Evolutionary conservation across 2,329 filamentous ascomycete genomes (phyloP).

Genomic region (Colletotrichum horii): DNA sequence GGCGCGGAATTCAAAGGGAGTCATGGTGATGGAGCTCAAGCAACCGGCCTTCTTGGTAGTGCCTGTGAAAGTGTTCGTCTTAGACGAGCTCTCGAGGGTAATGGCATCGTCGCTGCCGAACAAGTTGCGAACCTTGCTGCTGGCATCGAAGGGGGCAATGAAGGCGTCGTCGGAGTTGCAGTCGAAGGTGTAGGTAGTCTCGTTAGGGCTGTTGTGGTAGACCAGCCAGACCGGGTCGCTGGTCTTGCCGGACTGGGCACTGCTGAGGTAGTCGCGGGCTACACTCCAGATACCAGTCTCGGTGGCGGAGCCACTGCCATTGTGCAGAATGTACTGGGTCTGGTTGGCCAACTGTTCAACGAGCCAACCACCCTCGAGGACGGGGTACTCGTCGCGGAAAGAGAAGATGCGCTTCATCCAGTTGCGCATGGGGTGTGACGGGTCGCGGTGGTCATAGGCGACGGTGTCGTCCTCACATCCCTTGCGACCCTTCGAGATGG

Average conservation of each 20-base stretch:
- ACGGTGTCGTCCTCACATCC: slow-evolving; percentile 64
- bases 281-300: slow-evolving; percentile 67
- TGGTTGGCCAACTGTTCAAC: slow-evolving; percentile 62
- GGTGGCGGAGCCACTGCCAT: slow-evolving; percentile 58
- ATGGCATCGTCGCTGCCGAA: slow-evolving; percentile 66
- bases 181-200: slow-evolving; percentile 60
- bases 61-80: slow-evolving; percentile 50
- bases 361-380: slow-evolving; percentile 64
- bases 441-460: slow-evolving; percentile 66
- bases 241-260: slow-evolving; percentile 54
- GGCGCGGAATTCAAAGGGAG: slow-evolving; percentile 62
- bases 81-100: slow-evolving; percentile 50
- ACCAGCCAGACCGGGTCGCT: slow-evolving; percentile 55
- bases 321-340: slow-evolving; percentile 53
- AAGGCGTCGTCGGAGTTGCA: slow-evolving; percentile 56
- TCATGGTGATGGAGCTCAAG: slow-evolving; percentile 54
- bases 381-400: slow-evolving; percentile 59
- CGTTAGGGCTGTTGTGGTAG: slow-evolving; percentile 53
- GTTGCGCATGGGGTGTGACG: slow-evolving; percentile 64
- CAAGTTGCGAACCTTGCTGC: slow-evolving; percentile 64
- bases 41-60: slow-evolving; percentile 59
- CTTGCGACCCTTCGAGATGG: slow-evolving; percentile 54
- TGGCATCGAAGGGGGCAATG: slow-evolving; percentile 59
- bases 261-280: slow-evolving; percentile 52
- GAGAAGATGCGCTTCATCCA: slow-evolving; percentile 67